These are phyloP conservation scores for Fusarium sp. DNA, from an alignment of 2,329 filamentous ascomycete genomes.

Conservation along the genomic window DNA sequence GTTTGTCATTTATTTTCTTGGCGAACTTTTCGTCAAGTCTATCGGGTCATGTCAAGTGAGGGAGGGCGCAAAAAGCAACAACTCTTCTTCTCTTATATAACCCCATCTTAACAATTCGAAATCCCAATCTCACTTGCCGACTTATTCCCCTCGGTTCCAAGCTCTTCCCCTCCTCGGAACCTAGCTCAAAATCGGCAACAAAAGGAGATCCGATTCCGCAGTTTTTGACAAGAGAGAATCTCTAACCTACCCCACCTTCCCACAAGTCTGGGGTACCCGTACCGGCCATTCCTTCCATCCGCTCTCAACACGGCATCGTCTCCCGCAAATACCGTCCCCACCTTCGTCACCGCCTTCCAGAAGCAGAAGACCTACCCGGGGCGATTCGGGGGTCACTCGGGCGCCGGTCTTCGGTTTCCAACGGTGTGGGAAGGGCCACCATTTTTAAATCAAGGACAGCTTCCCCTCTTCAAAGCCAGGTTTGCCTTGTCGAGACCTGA, in stretches of 20 bases:
- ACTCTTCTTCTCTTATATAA: neutral
- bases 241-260: neutral
- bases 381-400: constrained; percentile 20
- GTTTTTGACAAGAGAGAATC: neutral
- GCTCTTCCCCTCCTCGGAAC: neutral
- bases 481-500: constrained; percentile 12
- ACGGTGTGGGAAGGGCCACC: constrained; percentile 2
- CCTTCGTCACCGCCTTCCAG: constrained; percentile 24
- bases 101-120: neutral
- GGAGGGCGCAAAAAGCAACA: neutral
- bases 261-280: constrained; percentile 13
- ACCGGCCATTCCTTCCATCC: neutral
- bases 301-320: constrained; percentile 13
- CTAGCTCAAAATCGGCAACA: neutral
- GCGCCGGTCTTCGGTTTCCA: constrained; percentile 30
- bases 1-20: neutral
- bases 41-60: neutral
- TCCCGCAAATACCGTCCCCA: constrained; percentile 19
- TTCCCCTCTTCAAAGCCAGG: constrained; percentile 25
- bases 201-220: neutral
- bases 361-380: constrained; percentile 9
- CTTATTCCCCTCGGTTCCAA: neutral
- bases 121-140: neutral
- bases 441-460: constrained; percentile 24
- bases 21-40: neutral